Conservation (phyloP, 148 eudicot species). For the Fagopyrum tataricum region DNA sequence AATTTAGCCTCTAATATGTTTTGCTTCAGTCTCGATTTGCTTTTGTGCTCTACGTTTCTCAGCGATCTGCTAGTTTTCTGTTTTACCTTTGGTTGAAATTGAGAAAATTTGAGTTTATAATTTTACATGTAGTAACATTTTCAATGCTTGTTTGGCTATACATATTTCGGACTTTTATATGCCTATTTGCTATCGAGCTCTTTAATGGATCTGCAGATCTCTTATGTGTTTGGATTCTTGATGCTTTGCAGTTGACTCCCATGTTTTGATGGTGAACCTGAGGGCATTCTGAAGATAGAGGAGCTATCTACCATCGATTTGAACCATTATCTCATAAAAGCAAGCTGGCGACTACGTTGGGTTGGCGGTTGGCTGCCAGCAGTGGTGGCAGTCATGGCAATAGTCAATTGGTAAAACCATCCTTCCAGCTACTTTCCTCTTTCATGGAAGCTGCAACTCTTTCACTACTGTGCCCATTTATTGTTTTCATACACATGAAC, state of each 20-base stretch:
- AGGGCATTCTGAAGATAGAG: constrained; percentile 10
- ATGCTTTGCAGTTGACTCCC: constrained; percentile 21
- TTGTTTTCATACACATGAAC: neutral
- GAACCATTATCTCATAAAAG: neutral
- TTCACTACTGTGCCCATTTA: constrained; percentile 10
- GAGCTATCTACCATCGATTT: neutral
- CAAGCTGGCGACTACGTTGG: constrained; percentile 64
- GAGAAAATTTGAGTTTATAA: neutral
- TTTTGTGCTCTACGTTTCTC: neutral
- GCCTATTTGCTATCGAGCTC: neutral
- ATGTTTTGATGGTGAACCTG: constrained; percentile 22
- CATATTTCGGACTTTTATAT: neutral
- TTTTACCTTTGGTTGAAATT: neutral
- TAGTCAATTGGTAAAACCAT: constrained; percentile 55
- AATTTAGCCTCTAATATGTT: too few relatives aligned
- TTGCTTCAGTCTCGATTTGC: too few relatives aligned
- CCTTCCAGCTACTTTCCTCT: neutral
- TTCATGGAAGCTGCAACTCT: neutral
- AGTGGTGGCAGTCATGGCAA: constrained; percentile 59
- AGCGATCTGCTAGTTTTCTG: neutral
- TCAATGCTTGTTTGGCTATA: neutral
- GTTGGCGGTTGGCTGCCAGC: constrained; percentile 56
- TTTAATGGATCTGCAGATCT: neutral
- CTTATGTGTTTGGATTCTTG: neutral
- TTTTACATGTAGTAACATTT: neutral